These are phyloP conservation scores for Clarkia xantiana DNA, from an alignment of 345 rosid genomes.

Conservation along the genomic window DNA sequence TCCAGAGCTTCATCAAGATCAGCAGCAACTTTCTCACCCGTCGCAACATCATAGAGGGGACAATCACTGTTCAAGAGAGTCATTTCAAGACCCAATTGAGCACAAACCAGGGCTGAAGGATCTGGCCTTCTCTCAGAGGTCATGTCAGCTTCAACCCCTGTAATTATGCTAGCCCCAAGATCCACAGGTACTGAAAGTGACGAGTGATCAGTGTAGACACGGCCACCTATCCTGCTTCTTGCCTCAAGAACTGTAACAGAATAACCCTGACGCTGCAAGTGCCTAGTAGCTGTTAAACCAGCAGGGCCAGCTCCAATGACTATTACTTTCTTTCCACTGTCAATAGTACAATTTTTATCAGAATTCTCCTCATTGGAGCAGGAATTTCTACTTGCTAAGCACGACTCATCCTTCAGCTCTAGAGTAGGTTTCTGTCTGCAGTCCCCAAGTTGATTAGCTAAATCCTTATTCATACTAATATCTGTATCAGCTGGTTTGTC, in stretches of 20 bases:
- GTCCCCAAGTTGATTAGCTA: slow-evolving; percentile 12
- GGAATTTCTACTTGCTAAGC: not conserved
- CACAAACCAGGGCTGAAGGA: slow-evolving; percentile 88
- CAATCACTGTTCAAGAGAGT: slow-evolving; percentile 92
- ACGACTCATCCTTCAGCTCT: slow-evolving; percentile 21
- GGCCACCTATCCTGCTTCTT: slow-evolving; percentile 90
- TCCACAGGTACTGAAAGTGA: slow-evolving; percentile 99
- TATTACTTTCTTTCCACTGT: slow-evolving; percentile 49
- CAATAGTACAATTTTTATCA: slow-evolving; percentile 21
- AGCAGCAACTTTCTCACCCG: slow-evolving; percentile 85
- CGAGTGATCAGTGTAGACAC: slow-evolving; percentile 84
- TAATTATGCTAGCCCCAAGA: slow-evolving; percentile 99
- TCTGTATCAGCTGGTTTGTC: slow-evolving; percentile 19
- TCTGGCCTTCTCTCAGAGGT: slow-evolving; percentile 97
- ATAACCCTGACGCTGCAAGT: slow-evolving; percentile 91
- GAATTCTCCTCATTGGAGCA: slow-evolving; percentile 4
- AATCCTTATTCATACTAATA: slow-evolving; percentile 1
- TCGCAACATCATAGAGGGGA: slow-evolving; percentile 85
- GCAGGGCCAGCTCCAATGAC: slow-evolving; percentile 99
- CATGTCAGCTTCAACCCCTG: slow-evolving; percentile 98
- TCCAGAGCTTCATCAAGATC: slow-evolving; percentile 89
- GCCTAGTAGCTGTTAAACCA: slow-evolving; percentile 95
- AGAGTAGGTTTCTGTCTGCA: slow-evolving; percentile 18
- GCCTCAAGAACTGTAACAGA: slow-evolving; percentile 85
- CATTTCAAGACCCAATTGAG: slow-evolving; percentile 88